These are phyloP conservation scores for Hygrophoropsis aurantiaca DNA, from an alignment of 768 basidiomycete genomes.

Conservation along the genomic window DNA sequence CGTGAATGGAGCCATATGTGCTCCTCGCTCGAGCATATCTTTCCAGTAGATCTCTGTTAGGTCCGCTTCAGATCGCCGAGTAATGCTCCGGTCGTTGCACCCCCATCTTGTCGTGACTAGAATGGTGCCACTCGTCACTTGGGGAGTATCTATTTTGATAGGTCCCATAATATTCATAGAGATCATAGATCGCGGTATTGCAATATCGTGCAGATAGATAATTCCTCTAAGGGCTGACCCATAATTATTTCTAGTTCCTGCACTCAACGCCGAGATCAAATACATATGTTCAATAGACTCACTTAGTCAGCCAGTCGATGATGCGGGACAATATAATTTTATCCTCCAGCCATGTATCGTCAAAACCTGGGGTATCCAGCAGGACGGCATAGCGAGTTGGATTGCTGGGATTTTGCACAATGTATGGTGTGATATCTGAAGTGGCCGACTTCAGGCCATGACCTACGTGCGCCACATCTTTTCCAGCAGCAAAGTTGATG, in stretches of 20 bases:
- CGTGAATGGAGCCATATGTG: conserved; percentile 22
- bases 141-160: conserved; percentile 15
- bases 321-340: conserved; percentile 46
- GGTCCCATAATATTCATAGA: conserved; percentile 31
- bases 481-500: no score
- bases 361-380: conserved; percentile 63
- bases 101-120: conserved; percentile 39
- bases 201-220: conserved; percentile 56
- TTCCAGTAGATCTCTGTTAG: conserved; percentile 27
- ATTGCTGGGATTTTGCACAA: conserved; percentile 13
- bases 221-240: conserved; percentile 45
- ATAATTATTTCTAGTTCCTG: conserved; percentile 26
- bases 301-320: conserved; percentile 23
- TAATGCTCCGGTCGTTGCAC: conserved; percentile 13
- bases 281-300: neutral
- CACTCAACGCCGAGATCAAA: neutral
- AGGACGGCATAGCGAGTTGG: conserved; percentile 35
- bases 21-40: conserved; percentile 23
- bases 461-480: conserved; percentile 4
- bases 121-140: conserved; percentile 27
- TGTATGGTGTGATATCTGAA: conserved; percentile 13
- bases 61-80: conserved; percentile 24
- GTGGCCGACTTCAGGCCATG: conserved; percentile 23
- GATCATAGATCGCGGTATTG: conserved; percentile 27
- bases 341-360: conserved; percentile 49